Evolutionary conservation across 768 basidiomycete species (phyloP).

Genomic region (Mycena albidolilacea): DNA sequence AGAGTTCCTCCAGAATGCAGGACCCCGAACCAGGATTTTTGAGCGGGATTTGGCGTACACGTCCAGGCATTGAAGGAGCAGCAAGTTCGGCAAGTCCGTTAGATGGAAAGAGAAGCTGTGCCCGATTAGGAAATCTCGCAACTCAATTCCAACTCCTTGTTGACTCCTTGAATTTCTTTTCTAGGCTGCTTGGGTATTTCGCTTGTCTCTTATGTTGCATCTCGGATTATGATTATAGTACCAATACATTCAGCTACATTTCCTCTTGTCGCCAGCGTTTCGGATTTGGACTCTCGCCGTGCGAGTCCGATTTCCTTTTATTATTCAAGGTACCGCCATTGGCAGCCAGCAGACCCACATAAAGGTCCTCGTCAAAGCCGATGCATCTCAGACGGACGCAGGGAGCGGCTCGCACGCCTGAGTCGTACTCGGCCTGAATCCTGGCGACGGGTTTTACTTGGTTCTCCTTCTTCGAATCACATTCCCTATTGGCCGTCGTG

Average conservation of each 20-base stretch:
- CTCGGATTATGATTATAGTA: slow-evolving; percentile 14
- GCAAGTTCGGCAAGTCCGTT: slow-evolving; percentile 17
- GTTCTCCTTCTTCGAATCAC: slow-evolving; percentile 56
- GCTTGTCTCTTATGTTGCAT: no score
- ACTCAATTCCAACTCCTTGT: no score
- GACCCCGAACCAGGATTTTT: slow-evolving; percentile 41
- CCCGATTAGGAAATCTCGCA: neutral
- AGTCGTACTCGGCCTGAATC: slow-evolving; percentile 61
- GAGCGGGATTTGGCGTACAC: slow-evolving; percentile 38
- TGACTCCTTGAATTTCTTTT: neutral
- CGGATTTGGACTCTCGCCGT: neutral
- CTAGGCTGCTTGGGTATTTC: neutral
- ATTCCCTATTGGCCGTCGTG: slow-evolving; percentile 54
- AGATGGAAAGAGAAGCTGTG: neutral
- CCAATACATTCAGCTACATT: neutral
- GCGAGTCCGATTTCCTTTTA: neutral
- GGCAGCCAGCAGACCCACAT: slow-evolving; percentile 43
- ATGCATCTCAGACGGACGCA: slow-evolving; percentile 65
- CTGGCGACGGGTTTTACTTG: slow-evolving; percentile 34
- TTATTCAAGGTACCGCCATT: neutral
- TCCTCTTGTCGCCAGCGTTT: slow-evolving; percentile 18
- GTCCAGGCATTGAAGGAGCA: slow-evolving; percentile 40
- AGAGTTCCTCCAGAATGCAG: neutral
- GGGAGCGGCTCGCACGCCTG: slow-evolving; percentile 59
- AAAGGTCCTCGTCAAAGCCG: slow-evolving; percentile 60